Conservation (phyloP, 1,284 basidiomycete species). For the Marasmius tenuissimus region DNA sequence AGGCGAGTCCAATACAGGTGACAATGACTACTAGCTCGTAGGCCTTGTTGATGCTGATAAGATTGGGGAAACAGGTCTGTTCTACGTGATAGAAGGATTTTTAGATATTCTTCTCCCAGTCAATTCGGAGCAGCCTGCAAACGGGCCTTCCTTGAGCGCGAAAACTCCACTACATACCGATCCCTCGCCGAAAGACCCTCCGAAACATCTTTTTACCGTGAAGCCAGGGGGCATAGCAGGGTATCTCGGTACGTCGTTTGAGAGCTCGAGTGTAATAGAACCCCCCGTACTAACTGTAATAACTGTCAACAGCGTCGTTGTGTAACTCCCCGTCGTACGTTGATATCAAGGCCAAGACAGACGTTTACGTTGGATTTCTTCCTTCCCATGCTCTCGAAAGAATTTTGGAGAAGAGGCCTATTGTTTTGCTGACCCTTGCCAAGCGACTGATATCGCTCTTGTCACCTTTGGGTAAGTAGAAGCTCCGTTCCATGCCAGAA, state of each 20-base stretch:
- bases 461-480: conserved; percentile 77
- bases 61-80: conserved; percentile 63
- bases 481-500: neutral
- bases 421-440: conserved; percentile 94
- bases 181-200: conserved; percentile 20
- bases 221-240: conserved; percentile 99
- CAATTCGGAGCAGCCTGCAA: conserved; percentile 22
- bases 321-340: conserved; percentile 94
- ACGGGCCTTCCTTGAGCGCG: conserved; percentile 18
- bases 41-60: conserved; percentile 2
- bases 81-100: conserved; percentile 98
- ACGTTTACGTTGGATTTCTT: conserved; percentile 94
- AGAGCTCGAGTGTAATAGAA: neutral
- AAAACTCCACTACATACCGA: conserved; percentile 14
- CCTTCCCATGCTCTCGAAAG: conserved; percentile 88
- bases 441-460: conserved; percentile 94
- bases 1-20: conserved; percentile 86
- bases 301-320: conserved; percentile 66
- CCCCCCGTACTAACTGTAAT: neutral
- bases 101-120: conserved; percentile 84
- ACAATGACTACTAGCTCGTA: conserved; percentile 11
- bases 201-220: conserved; percentile 78
- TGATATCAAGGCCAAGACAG: conserved; percentile 95
- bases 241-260: conserved; percentile 68
- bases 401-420: conserved; percentile 90